These are phyloP conservation scores for Smittium culicis DNA, from an alignment of 371 early-diverging fungal species.

Conservation along the genomic window DNA sequence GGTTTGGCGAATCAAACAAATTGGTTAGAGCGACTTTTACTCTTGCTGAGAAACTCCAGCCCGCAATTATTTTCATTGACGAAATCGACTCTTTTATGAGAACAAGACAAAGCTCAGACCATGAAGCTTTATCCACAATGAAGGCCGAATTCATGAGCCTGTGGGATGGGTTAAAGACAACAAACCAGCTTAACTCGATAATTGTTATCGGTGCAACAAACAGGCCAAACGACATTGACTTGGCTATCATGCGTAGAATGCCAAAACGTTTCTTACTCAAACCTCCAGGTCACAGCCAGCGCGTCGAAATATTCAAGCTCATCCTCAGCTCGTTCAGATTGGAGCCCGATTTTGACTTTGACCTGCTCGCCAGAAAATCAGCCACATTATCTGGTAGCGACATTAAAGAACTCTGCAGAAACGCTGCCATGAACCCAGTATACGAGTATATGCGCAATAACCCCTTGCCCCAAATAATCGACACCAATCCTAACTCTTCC, in stretches of 20 bases:
- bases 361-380: constrained; percentile 57
- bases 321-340: constrained; percentile 55
- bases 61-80: constrained; percentile 93
- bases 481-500: neutral
- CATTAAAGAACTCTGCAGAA: constrained; percentile 89
- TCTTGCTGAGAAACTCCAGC: constrained; percentile 83
- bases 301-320: constrained; percentile 73
- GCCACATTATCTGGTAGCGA: constrained; percentile 88
- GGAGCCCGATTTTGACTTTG: constrained; percentile 53
- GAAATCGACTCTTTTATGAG: constrained; percentile 93
- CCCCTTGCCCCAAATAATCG: neutral
- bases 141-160: constrained; percentile 96
- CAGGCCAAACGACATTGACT: constrained; percentile 92
- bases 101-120: constrained; percentile 80
- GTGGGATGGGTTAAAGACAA: constrained; percentile 91
- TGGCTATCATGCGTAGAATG: constrained; percentile 91
- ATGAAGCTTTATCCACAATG: constrained; percentile 93
- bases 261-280: constrained; percentile 84
- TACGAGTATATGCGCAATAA: constrained; percentile 64
- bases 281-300: constrained; percentile 78
- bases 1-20: constrained; percentile 94
- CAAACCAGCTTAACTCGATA: constrained; percentile 42
- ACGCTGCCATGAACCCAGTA: constrained; percentile 89
- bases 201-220: constrained; percentile 90
- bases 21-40: constrained; percentile 83